Percentiles rank a stretch among this genome's conserved stretches.
Conservation (phyloP, 768 basidiomycete genomes). For the Agaricus subrufescens region DNA sequence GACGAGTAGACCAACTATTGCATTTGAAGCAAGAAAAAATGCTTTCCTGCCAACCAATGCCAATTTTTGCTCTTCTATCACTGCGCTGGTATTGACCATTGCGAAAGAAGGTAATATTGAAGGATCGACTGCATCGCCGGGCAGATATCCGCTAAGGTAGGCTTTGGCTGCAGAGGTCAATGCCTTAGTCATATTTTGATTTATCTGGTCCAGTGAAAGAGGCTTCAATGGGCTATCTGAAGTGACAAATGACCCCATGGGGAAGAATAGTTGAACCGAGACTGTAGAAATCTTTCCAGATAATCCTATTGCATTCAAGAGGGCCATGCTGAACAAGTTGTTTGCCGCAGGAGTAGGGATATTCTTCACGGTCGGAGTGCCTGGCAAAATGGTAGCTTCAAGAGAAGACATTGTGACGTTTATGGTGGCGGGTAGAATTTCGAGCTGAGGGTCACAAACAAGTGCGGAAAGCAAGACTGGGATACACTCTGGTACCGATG, state of each 20-base stretch:
- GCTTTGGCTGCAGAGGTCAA: background rate
- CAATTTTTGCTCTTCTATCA: background rate
- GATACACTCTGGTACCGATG: background rate
- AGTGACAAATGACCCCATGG: too few relatives aligned
- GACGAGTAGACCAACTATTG: background rate
- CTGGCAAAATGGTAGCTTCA: background rate
- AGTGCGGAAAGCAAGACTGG: background rate
- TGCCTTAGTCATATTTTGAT: background rate
- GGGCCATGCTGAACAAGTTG: background rate
- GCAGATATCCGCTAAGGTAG: background rate
- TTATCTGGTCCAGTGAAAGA: background rate
- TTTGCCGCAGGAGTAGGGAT: background rate
- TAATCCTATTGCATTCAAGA: background rate
- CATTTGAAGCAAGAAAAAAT: background rate
- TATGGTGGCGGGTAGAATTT: conserved; percentile 4
- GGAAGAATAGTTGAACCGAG: too few relatives aligned
- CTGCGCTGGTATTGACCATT: background rate
- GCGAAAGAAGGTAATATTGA: background rate
- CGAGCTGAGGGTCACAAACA: background rate
- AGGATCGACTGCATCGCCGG: background rate
- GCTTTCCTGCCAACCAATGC: background rate
- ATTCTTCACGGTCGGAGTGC: background rate
- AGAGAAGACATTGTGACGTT: background rate
- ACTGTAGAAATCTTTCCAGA: too few relatives aligned
- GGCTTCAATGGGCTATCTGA: too few relatives aligned